Evolutionary conservation across 192 early-diverging fungal genomes (phyloP).

Genomic region (Gonapodya sp.): DNA sequence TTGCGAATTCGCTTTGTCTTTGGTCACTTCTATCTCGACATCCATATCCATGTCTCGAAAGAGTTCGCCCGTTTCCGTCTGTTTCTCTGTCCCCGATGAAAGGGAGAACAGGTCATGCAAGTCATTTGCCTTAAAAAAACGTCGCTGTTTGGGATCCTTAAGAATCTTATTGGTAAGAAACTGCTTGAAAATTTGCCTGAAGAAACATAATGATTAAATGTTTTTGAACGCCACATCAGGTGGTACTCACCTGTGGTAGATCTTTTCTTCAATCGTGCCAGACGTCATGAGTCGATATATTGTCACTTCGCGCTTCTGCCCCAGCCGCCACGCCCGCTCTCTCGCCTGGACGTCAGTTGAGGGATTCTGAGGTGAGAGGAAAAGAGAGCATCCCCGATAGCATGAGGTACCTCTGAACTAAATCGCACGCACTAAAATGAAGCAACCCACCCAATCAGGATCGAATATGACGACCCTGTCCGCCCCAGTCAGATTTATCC

Average conservation of each 20-base stretch:
- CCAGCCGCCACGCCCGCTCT: constrained; percentile 90
- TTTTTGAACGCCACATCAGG: constrained; percentile 74
- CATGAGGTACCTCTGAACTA: neutral
- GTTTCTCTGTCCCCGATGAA: constrained; percentile 18
- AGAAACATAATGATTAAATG: constrained; percentile 80
- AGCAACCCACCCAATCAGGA: constrained; percentile 72
- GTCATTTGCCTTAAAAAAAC: constrained; percentile 82
- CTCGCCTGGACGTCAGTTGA: constrained; percentile 91
- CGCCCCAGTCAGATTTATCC: constrained; percentile 90
- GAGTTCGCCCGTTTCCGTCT: constrained; percentile 66
- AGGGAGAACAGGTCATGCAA: constrained; percentile 81
- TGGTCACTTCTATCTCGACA: constrained; percentile 17
- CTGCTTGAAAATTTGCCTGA: constrained; percentile 91
- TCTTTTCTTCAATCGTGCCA: constrained; percentile 21
- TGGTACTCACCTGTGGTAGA: constrained; percentile 14
- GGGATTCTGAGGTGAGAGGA: constrained; percentile 71
- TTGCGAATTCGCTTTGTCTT: neutral
- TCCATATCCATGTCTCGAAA: constrained; percentile 66
- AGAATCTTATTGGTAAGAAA: constrained; percentile 94
- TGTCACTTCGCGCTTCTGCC: constrained; percentile 77
- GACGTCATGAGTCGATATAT: constrained; percentile 94
- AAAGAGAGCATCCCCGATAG: neutral
- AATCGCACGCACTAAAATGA: neutral
- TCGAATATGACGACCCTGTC: constrained; percentile 90
- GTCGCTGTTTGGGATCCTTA: constrained; percentile 74